A percentile compares a stretch with the other conserved stretches of the same genome.
Conservation (phyloP, 768 basidiomycete species). For the Boletus vinaceobasis region DNA sequence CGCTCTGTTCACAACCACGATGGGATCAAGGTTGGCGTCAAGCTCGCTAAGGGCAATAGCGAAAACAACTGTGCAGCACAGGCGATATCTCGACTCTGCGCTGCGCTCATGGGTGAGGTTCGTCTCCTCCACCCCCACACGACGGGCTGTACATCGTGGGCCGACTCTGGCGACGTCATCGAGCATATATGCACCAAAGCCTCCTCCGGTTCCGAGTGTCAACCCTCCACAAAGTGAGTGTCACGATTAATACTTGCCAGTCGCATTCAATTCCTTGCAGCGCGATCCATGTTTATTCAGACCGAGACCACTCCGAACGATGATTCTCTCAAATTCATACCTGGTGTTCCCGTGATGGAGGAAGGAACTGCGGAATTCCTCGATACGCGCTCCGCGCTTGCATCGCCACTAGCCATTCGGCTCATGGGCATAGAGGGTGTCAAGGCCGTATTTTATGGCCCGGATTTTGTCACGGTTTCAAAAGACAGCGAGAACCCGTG, state of each 20-base stretch:
- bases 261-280: slow-evolving; percentile 33
- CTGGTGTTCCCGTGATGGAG: slow-evolving; percentile 84
- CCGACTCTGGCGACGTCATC: slow-evolving; percentile 36
- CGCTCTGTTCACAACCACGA: slow-evolving; percentile 9
- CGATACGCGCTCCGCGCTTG: slow-evolving; percentile 78
- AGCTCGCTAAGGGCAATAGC: slow-evolving; percentile 14
- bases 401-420: slow-evolving; percentile 92
- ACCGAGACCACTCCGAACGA: slow-evolving; percentile 97
- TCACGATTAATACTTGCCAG: not conserved
- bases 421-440: slow-evolving; percentile 96
- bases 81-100: slow-evolving; percentile 4
- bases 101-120: slow-evolving; percentile 22
- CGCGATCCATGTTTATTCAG: slow-evolving; percentile 95
- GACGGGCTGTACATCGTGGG: slow-evolving; percentile 27
- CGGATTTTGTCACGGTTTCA: slow-evolving; percentile 96
- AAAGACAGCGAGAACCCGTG: slow-evolving; percentile 85
- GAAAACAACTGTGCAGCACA: not conserved
- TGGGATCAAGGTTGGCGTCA: slow-evolving; percentile 19
- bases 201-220: not conserved
- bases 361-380: slow-evolving; percentile 93
- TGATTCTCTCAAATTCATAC: slow-evolving; percentile 97
- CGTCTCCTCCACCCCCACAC: slow-evolving; percentile 21
- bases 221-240: slow-evolving; percentile 36
- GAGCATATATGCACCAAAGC: slow-evolving; percentile 16
- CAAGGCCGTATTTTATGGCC: slow-evolving; percentile 86